A percentile compares a stretch with the other conserved stretches of the same genome.
These are phyloP conservation scores for Cicer bijugum DNA, from an alignment of 306 rosid species.

Conservation along the genomic window DNA sequence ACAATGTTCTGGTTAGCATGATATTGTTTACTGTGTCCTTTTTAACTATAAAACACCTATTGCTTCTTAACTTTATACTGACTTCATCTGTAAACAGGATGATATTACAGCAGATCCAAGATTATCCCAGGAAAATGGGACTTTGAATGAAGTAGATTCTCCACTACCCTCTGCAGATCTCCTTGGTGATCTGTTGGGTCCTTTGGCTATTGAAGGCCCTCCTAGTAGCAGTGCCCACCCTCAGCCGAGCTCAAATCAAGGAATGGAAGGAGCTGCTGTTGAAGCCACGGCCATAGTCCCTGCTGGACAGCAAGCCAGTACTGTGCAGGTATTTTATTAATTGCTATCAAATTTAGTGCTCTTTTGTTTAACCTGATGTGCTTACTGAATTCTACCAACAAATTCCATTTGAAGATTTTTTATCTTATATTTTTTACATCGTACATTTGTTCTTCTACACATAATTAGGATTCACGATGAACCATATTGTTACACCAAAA, in stretches of 20 bases:
- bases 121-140: slow-evolving; percentile 74
- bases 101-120: slow-evolving; percentile 54
- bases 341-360: slow-evolving; percentile 16
- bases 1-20: slow-evolving; percentile 14
- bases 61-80: slow-evolving; percentile 35
- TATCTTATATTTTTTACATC: neutral
- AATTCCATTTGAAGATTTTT: slow-evolving; percentile 31
- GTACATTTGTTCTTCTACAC: neutral
- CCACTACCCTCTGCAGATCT: slow-evolving; percentile 67
- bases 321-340: slow-evolving; percentile 71
- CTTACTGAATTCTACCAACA: slow-evolving; percentile 24
- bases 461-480: slow-evolving; percentile 33
- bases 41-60: neutral
- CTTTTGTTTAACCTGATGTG: slow-evolving; percentile 22
- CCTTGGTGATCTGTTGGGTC: slow-evolving; percentile 86
- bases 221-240: slow-evolving; percentile 58
- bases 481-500: slow-evolving; percentile 1
- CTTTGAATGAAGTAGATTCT: slow-evolving; percentile 62
- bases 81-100: slow-evolving; percentile 62
- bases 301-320: slow-evolving; percentile 73
- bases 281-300: slow-evolving; percentile 91
- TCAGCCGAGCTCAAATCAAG: slow-evolving; percentile 54
- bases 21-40: slow-evolving; percentile 12
- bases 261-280: slow-evolving; percentile 57
- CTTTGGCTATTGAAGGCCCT: slow-evolving; percentile 96